Conservation (phyloP, 2,329 filamentous ascomycete genomes). For the Ramichloridium luteum region DNA sequence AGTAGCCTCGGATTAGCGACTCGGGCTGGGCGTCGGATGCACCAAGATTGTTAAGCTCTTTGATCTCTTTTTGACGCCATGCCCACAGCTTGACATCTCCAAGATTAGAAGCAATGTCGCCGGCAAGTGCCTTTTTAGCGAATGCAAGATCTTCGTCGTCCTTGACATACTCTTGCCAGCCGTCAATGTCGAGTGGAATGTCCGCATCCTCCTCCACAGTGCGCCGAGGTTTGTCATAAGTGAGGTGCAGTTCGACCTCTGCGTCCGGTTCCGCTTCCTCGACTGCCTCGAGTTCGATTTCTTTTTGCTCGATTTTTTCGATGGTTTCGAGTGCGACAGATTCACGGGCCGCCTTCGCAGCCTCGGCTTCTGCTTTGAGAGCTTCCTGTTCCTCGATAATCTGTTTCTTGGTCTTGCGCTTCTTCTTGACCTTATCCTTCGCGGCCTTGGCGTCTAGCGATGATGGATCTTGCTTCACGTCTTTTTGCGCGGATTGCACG, state of each 20-base stretch:
- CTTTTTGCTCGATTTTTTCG: constrained; percentile 25
- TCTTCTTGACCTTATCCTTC: constrained; percentile 41
- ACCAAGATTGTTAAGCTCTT: constrained; percentile 51
- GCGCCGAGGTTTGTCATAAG: constrained; percentile 45
- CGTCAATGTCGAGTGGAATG: constrained; percentile 56
- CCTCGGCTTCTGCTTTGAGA: constrained; percentile 33
- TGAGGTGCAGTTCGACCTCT: constrained; percentile 50
- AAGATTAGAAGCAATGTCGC: constrained; percentile 37
- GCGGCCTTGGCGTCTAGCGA: constrained; percentile 26
- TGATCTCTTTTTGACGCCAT: constrained; percentile 61
- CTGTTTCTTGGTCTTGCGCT: constrained; percentile 66
- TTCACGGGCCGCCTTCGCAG: constrained; percentile 19
- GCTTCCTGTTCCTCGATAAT: constrained; percentile 51
- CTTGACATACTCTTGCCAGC: constrained; percentile 56
- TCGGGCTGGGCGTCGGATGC: constrained; percentile 41
- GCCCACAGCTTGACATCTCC: constrained; percentile 52
- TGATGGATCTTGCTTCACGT: constrained; percentile 35
- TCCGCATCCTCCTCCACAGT: constrained; percentile 55
- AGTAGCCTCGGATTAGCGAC: constrained; percentile 53
- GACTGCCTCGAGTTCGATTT: constrained; percentile 36
- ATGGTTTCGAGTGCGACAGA: constrained; percentile 25
- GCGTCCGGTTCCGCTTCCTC: constrained; percentile 33
- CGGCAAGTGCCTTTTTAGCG: constrained; percentile 40
- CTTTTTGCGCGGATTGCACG: constrained; percentile 36
- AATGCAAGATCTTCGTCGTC: constrained; percentile 54